Evolutionary conservation across 2,329 filamentous ascomycete genomes (phyloP).

Genomic region (Plectosphaerella cucumerina): DNA sequence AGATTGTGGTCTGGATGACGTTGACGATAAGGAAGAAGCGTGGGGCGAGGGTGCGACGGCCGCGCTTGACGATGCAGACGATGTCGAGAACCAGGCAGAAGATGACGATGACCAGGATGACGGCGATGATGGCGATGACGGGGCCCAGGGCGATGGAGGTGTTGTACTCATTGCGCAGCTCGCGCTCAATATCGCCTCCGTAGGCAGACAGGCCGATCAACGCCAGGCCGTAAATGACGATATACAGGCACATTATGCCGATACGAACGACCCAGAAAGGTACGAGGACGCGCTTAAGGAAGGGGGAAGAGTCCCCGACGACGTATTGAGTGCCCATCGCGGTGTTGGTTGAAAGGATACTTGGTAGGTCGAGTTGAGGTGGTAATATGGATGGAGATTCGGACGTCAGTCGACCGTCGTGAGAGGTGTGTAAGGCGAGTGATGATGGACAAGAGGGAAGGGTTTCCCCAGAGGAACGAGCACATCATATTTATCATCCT

Average conservation of each 20-base stretch:
- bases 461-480: no score
- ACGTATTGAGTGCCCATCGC: slow-evolving; percentile 20
- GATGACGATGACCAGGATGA: slow-evolving; percentile 20
- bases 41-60: slow-evolving; percentile 21
- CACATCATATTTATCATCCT: no score
- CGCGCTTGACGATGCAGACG: slow-evolving; percentile 26
- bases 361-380: neutral
- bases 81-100: slow-evolving; percentile 24
- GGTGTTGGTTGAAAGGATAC: slow-evolving; percentile 1
- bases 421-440: neutral
- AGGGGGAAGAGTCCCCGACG: slow-evolving; percentile 25
- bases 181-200: slow-evolving; percentile 12
- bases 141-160: slow-evolving; percentile 6
- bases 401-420: neutral
- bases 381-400: neutral
- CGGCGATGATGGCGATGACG: slow-evolving; percentile 16
- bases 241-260: slow-evolving; percentile 20
- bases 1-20: slow-evolving; percentile 21
- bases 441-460: no score
- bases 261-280: slow-evolving; percentile 29
- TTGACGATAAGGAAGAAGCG: slow-evolving; percentile 26
- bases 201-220: slow-evolving; percentile 14
- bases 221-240: slow-evolving; percentile 16
- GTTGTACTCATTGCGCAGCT: slow-evolving; percentile 13
- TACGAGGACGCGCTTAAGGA: slow-evolving; percentile 27